Evolutionary conservation across 352 stramenopile species (phyloP).

Genomic region (Phytophthora tubulina): DNA sequence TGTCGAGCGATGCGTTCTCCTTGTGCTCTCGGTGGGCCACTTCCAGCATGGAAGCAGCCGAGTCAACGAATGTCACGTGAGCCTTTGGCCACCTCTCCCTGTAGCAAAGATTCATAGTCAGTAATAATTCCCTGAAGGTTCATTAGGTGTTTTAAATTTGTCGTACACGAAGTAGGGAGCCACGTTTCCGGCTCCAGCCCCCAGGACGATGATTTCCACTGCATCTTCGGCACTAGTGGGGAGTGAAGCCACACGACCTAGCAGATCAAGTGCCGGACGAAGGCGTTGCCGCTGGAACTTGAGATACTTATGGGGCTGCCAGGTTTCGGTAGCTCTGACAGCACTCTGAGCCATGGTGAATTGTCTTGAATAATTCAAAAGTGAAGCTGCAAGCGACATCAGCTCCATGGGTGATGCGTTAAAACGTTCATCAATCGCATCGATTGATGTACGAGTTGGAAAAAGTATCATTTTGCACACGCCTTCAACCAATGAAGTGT

Average conservation of each 20-base stretch:
- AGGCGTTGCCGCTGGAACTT: constrained; percentile 69
- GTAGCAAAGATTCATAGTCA: neutral
- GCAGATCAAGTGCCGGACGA: constrained; percentile 70
- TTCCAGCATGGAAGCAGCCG: constrained; percentile 66
- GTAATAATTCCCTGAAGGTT: neutral
- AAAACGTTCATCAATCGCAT: constrained; percentile 5
- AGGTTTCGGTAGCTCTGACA: constrained; percentile 48
- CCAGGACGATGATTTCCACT: constrained; percentile 64
- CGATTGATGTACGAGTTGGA: constrained; percentile 2
- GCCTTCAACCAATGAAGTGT: neutral
- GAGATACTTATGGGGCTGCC: constrained; percentile 68
- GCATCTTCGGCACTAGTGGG: constrained; percentile 18
- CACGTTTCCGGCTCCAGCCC: constrained; percentile 77
- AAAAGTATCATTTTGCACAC: neutral
- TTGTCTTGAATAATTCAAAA: constrained; percentile 1
- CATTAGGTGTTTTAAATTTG: neutral
- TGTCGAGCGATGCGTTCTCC: constrained; percentile 26
- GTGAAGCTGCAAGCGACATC: neutral
- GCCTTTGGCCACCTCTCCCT: constrained; percentile 65
- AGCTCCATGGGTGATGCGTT: neutral
- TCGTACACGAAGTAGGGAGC: constrained; percentile 62
- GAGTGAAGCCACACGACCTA: constrained; percentile 50
- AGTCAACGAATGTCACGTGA: constrained; percentile 68
- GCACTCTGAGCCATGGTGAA: constrained; percentile 16
- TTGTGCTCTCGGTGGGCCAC: constrained; percentile 52